phyloP scores from a whole-genome alignment of 1,139 yeast species.

The Candida sp. region DNA sequence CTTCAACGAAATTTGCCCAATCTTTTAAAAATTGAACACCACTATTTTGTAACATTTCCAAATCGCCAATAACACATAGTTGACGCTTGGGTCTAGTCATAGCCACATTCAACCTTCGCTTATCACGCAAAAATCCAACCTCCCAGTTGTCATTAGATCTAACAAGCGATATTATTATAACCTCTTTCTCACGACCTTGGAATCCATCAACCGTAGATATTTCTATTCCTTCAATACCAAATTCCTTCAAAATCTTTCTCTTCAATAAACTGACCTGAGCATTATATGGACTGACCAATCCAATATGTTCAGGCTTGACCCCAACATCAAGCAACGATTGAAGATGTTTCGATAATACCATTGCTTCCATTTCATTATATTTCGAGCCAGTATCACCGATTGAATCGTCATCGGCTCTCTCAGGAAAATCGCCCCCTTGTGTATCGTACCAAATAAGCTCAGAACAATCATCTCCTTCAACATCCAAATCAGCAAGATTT shows the following conservation, averaged over 20 bases:
- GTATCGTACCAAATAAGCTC: slow-evolving; percentile 82
- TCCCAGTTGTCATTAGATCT: slow-evolving; percentile 49
- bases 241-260: slow-evolving; percentile 29
- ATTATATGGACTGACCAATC: slow-evolving; percentile 84
- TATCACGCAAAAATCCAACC: slow-evolving; percentile 75
- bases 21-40: slow-evolving; percentile 46
- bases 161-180: slow-evolving; percentile 53
- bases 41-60: slow-evolving; percentile 52
- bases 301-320: slow-evolving; percentile 53
- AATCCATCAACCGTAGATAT: slow-evolving; percentile 47
- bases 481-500: slow-evolving; percentile 51
- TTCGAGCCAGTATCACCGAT: slow-evolving; percentile 46
- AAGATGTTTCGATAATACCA: slow-evolving; percentile 57
- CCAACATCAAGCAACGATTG: slow-evolving; percentile 44
- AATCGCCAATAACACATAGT: slow-evolving; percentile 81
- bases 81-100: slow-evolving; percentile 90
- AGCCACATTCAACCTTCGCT: slow-evolving; percentile 79
- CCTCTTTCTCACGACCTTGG: slow-evolving; percentile 72
- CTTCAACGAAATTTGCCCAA: slow-evolving; percentile 76
- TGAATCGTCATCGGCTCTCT: slow-evolving; percentile 44
- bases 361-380: slow-evolving; percentile 71
- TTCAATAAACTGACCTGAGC: slow-evolving; percentile 76
- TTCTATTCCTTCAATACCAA: slow-evolving; percentile 21
- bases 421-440: slow-evolving; percentile 83
- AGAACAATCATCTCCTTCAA: slow-evolving; percentile 31